Evolutionary conservation across 2,329 filamentous ascomycete species (phyloP), one percentile per base, ranked within the genome.

Genomic region (Cladophialophora psammophila): DNA sequence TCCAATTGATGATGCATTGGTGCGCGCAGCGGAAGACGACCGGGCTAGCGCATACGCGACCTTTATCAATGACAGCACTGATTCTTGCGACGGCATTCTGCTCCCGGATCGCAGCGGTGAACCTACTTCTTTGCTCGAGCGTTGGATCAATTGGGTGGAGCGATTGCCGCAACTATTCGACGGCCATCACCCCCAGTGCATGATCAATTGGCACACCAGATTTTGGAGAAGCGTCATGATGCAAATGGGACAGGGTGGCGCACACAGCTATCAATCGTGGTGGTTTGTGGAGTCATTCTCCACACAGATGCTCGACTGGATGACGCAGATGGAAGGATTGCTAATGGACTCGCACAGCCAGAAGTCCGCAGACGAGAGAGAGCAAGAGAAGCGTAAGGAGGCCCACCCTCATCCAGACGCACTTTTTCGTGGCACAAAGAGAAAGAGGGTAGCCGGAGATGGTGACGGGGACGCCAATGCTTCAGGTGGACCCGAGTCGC

Each of bases 251-350:
- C 72, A 81, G 34, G 78, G 77, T 55, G 80, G 80, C 10, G 81
- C 81, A 6, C 77, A 79, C 55, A 83, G 80, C 66, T 83, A 82
- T 67, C 82, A 80, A 70, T 79, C 80, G 5, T 83, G 81, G 81
- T 82, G 81, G 81, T 71, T 69, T 36, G 66, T 73, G 20, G 71
- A 74, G 56, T 69, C 68, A 9, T 74, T 74, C 64, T 56, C 69
- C 9, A 69, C 70, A 5, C 69, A 71, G 54, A 72, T 74, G 71
- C 66, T 74, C 4, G 57, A 62, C 34, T 74, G 71, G 69, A 72
- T 73, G 72, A 71, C 71, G 8, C 69, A 74, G 55, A 68, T 73
- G 65, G 71, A 72, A 65, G 72, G 72, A 10, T 50, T 74, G 52
- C 52, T 73, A 12, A 60, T 73, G 60, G 60, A 66, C 38, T 63